Base-by-base conservation (phyloP, 495 filamentous ascomycete genomes). In the Articulospora tetracladia region DNA sequence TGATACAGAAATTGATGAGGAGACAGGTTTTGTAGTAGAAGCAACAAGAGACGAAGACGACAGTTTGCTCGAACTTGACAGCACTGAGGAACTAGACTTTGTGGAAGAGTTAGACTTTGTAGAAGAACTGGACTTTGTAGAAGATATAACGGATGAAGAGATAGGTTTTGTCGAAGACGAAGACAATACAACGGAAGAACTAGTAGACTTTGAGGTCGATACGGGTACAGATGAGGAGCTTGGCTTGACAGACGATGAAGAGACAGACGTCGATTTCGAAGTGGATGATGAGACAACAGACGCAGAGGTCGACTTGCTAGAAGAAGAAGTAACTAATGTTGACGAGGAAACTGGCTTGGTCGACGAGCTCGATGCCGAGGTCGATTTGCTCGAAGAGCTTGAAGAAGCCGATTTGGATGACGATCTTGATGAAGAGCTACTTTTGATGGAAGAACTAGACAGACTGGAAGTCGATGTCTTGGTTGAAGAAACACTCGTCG, bases 1-100 rank as follows among this genome's bases (percentile, higher is more conserved):
- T 59, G 23, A 23, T 53, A 25, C 32, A 53, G 17, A 23, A 53
- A 22, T 46, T 36, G 54, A 57, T 15, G 54, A 57, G 24, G n/a
- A 36, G 11, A 30, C 12, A 25, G 15, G 19, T 11, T 23, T 53
- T 25, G 46, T 3, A 20, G 32, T 53, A 44, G 39, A 44, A n/a
- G n/a, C 39, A 44, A 44, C 39, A 8, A 44, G 39, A 44, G 39
- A 44, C 2, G 47, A 27, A 3, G 27, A 39, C 15, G 57, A 52
- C 2, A 15, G 20, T 48, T 26, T 41, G 6, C 7, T 41, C 23
- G 58, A 36, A 19, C 23, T 39, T 51, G 56, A 59, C 10, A 32
- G 19, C 23, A 25, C 49, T 24, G 56, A 32, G 6, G 56, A 51
- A 23, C 24, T 59, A 17, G 25, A 23, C 15, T 53, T 53, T 17